phyloP scores from a whole-genome alignment of 306 rosid species.

The Sesbania bispinosa region DNA sequence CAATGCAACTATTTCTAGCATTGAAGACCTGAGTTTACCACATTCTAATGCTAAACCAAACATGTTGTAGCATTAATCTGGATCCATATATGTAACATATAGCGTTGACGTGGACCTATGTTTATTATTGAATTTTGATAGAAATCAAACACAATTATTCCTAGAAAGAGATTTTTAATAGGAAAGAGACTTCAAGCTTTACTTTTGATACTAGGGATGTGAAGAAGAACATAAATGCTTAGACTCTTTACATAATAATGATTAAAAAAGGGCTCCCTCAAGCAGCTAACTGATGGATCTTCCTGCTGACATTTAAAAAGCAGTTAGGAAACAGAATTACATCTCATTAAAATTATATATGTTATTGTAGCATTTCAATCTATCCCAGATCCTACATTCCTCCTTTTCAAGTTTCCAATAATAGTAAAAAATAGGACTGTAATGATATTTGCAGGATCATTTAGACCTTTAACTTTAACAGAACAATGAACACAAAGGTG shows the following conservation, averaged over 20 bases:
- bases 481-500: slow-evolving; percentile 71
- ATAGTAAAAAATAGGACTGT: background rate
- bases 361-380: slow-evolving; percentile 28
- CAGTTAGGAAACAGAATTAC: slow-evolving; percentile 6
- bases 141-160: too few species aligned
- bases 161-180: background rate
- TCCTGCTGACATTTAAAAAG: slow-evolving; percentile 14
- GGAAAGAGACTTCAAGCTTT: slow-evolving; percentile 4
- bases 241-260: background rate
- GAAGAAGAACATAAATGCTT: slow-evolving; percentile 1
- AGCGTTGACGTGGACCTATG: too few species aligned
- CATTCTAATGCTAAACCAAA: too few species aligned
- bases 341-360: slow-evolving; percentile 8
- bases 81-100: too few species aligned
- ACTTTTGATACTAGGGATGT: background rate
- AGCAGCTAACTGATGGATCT: slow-evolving; percentile 18
- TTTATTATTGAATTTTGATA: too few species aligned
- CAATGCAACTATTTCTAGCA: too few species aligned
- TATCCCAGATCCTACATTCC: slow-evolving; percentile 16
- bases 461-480: slow-evolving; percentile 32
- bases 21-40: too few species aligned
- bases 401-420: background rate
- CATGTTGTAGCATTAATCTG: too few species aligned
- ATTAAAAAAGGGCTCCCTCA: slow-evolving; percentile 14
- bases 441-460: slow-evolving; percentile 10